Percentiles rank a stretch among this genome's conserved stretches.
These are phyloP conservation scores for Trichoderma atroviride DNA, from an alignment of 2,329 filamentous ascomycete species.

Conservation along the genomic window DNA sequence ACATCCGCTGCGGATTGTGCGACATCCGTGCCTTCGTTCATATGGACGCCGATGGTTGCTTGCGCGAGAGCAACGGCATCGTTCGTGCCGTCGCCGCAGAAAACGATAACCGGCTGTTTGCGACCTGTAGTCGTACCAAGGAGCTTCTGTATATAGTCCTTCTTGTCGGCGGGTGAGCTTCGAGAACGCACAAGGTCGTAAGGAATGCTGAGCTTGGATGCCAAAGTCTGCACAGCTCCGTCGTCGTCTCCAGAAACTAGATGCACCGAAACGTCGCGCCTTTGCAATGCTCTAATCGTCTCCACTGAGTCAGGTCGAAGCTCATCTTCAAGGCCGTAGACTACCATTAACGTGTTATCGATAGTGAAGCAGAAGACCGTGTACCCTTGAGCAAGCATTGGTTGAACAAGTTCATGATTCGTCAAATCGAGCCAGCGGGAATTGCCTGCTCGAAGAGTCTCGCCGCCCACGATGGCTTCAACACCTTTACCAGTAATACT, in stretches of 20 bases:
- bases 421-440: slow-evolving; percentile 50
- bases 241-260: slow-evolving; percentile 58
- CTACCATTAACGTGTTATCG: slow-evolving; percentile 40
- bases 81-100: slow-evolving; percentile 79
- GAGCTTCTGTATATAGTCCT: slow-evolving; percentile 48
- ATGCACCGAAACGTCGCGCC: slow-evolving; percentile 47
- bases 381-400: slow-evolving; percentile 40
- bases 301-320: slow-evolving; percentile 47
- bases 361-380: slow-evolving; percentile 54
- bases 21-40: slow-evolving; percentile 64
- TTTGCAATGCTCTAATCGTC: slow-evolving; percentile 42
- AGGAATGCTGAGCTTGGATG: slow-evolving; percentile 46
- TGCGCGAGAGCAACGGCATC: slow-evolving; percentile 73
- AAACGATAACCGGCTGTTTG: slow-evolving; percentile 57
- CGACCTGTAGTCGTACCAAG: slow-evolving; percentile 30
- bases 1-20: slow-evolving; percentile 69
- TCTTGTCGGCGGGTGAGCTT: slow-evolving; percentile 51
- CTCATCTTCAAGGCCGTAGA: slow-evolving; percentile 52
- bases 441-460: slow-evolving; percentile 52
- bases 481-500: slow-evolving; percentile 52
- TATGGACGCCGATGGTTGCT: slow-evolving; percentile 71
- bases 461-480: slow-evolving; percentile 38
- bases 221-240: slow-evolving; percentile 49
- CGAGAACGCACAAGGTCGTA: slow-evolving; percentile 44
- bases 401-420: slow-evolving; percentile 38